Base-by-base conservation (phyloP, 2,329 filamentous ascomycete genomes). In the Mycosphaerella arachidis region DNA sequence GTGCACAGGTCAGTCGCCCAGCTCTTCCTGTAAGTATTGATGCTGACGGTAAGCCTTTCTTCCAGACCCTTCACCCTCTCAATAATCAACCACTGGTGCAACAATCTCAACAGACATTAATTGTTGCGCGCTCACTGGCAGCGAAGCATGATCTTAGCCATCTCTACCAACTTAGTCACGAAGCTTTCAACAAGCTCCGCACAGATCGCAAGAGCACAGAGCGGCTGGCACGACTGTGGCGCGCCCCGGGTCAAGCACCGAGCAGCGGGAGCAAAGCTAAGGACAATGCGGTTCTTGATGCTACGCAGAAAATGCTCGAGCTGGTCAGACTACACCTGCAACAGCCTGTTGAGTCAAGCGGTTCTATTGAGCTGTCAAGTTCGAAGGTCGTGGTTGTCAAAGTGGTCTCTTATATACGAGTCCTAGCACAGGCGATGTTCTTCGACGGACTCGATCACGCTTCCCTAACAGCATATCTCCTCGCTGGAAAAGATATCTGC, bases 61-160 rank as follows among this genome's bases (percentile, higher is more conserved):
- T 66, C 61, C 70, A 73, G 68, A 70, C 79, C 45, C 72, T 79
- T 59, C 76, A 81, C 69, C 77, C 78, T 59, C 70, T 81, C 57
- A 75, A 73, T 67, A 81, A 81, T 61, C 75, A 78, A 62, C 67
- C 77, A 29, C 71, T 75, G 37, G 65, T 79, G 27, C 56, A 61
- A 57, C 71, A 72, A 55, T 65, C 63, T 50, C 59, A 63, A 57
- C 59, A 65, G 52, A 40, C 52, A 16, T 63, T 64, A 37, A 24
- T 55, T 33, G 50, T 61, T 58, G 67, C 68, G 30, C 53, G 62
- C 20, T 59, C 58, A 27, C 57, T 68, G 24, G 68, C 65, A 43
- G 64, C 66, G 31, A 54, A 59, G 18, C 58, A 68, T 58, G 70
- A 72, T 37, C 46, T 63, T 24, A 33, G 29, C n/a, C 35, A 48